Percentiles rank a stretch among this genome's conserved stretches.
Conservation (phyloP, 345 rosid species). For the Fremontodendron californicum region DNA sequence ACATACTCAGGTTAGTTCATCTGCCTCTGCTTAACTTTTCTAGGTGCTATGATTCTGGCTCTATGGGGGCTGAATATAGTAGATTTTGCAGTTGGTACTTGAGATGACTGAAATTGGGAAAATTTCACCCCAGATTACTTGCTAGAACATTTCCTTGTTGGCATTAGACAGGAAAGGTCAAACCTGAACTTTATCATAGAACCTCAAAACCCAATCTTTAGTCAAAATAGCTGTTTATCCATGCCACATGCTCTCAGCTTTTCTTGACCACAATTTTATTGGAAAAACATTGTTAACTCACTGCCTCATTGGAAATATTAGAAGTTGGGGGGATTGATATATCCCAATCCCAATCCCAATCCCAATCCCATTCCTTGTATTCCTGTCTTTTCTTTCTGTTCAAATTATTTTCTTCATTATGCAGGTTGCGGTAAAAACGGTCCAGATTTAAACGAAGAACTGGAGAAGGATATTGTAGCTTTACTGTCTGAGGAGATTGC, state of each 20-base stretch:
- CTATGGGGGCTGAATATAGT: not conserved
- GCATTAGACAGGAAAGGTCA: not conserved
- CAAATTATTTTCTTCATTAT: not conserved
- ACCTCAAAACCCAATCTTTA: not conserved
- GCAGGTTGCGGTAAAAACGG: slow-evolving; percentile 36
- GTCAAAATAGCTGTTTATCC: not conserved
- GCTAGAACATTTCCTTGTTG: not conserved
- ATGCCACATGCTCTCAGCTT: not conserved
- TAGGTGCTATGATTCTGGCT: not conserved
- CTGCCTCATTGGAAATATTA: not conserved
- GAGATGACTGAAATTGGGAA: not conserved
- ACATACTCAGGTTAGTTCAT: slow-evolving; percentile 9
- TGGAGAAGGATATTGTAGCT: slow-evolving; percentile 29
- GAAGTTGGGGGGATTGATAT: not conserved
- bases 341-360: not conserved
- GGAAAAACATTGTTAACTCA: not conserved
- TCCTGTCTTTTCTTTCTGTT: not conserved
- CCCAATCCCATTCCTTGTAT: not conserved
- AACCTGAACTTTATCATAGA: not conserved
- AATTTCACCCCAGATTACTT: not conserved
- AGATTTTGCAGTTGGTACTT: not conserved
- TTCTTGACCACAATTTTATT: not conserved
- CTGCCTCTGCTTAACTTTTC: not conserved
- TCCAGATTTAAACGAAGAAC: slow-evolving; percentile 34
- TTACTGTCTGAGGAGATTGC: slow-evolving; percentile 37